Base-by-base conservation (phyloP, 1,139 yeast species). In the Suhomyces bokatorum region DNA sequence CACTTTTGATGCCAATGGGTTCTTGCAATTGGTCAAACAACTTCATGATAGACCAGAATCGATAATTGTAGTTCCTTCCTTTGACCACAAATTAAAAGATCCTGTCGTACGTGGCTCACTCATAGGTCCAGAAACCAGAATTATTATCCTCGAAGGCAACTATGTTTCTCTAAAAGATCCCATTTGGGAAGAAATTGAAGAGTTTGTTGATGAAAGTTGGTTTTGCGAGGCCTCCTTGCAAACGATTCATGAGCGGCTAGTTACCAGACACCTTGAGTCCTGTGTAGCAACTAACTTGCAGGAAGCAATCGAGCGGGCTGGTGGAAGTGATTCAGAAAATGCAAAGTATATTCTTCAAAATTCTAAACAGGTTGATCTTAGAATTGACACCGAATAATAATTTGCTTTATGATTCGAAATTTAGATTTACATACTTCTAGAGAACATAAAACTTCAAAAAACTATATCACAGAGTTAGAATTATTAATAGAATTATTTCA, bases 51-150 rank as follows among this genome's bases (percentile, higher is more conserved):
- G 54, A 33, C 35, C 37, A 3, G 43, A 69, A 62, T 36, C 51
- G 52, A 40, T 51, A 52, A 29, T 61, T 57, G 26, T 48, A 51
- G 80, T 82, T 3, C 97, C 97, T 0, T 84, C 87, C 26, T 91
- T 89, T 60, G 89, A 85, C 59, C 97, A 91, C 61, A 62, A 70
- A 6, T 52, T 73, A 37, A 83, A 83, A 57, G 95, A 87, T 55
- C 95, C 95, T 0, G 70, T 70, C 2, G 78, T 74, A 27, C 66
- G 75, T 39, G 85, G 75, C 13, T 70, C 81, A 8, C 53, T 32
- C 2, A 72, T 86, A 1, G 57, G 55, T 1, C 64, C 78, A 0
- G 62, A 68, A 2, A 67, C 78, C 0, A 63, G 77, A 43, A 70
- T 86, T 1, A 68, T 87, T 1, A 64, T 87, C 1, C 55, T 87